Evolutionary conservation across 2,329 filamentous ascomycete species (phyloP), one percentile per base, ranked within the genome.

Genomic region (Sodiomyces alkalinus): DNA sequence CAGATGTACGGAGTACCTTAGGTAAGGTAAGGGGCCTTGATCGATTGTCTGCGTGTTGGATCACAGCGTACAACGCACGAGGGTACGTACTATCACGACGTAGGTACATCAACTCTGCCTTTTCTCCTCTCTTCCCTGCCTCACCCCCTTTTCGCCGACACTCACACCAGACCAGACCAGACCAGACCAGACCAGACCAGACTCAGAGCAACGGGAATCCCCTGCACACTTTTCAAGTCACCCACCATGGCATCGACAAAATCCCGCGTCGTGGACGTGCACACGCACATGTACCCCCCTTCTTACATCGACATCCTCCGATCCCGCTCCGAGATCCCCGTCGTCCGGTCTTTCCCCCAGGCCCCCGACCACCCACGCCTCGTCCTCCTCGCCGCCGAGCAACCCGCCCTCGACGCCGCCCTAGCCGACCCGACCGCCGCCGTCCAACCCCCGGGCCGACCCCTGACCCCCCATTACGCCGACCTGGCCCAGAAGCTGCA

Each of bases 401-500:
- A 55, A 26, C 52, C 57, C 26, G 51, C 55, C 4, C 46, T 65
- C 13, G 51, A 62, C n/a, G 54, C 55, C 28, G 57, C 72, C 3
- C 54, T 60, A 28, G 58, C 68, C 39, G 63, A 74, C 46, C 52
- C 64, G 15, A 49, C 62, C 3, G 56, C 59, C 13, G 49, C 62
- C 3, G 56, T 58, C 13, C 69, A 64, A 24, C 66, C 71, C 7
- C 75, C 80, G 3, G 86, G 85, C 20, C 74, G 86, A 4, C 85
- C 86, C 4, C 71, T 94, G 23, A 87, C 83, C 14, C 62, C 72
- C 1, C 80, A 86, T 43, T 94, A 87, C 60, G 81, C 76, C 36
- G 80, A 82, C 24, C 74, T 92, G 33, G 56, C 62, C 11, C 65
- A 81, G 41, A 94, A 93, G 46, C 63, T 93, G 10, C 64, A 71